Evolutionary conservation across 768 basidiomycete genomes (phyloP), one percentile per base, ranked within the genome.

Genomic region (Xerocomus potaroensis): DNA sequence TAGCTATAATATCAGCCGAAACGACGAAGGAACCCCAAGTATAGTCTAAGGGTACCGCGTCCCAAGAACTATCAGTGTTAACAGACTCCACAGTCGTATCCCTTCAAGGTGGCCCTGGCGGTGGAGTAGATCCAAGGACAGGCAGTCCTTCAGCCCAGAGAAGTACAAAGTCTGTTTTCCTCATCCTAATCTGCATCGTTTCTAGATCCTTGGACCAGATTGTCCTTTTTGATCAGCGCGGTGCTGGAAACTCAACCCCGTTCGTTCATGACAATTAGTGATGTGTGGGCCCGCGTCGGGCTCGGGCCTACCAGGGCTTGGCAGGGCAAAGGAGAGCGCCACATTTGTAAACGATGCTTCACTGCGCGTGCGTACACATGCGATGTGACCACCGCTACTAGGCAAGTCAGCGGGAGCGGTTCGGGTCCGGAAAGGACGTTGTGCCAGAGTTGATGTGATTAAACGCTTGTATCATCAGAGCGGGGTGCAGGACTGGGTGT

Each of bases 161-260:
- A 87, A 89, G 60, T 95, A 93, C 73, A 89, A 87, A 72, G 88
- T 82, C 36, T 33, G 55, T n/a, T n/a, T n/a, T n/a, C n/a, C n/a
- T n/a, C n/a, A 53, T 23, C 31, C 10, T 45, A 8, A 29, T 22
- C 23, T 32, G 6, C 19, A 16, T 33, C 32, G 41, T 49, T 14
- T 3, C 51, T 47, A 19, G 51, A 21, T 33, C 21, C 10, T 35
- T 31, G 43, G 12, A 24, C 32, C 45, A 90, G 86, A 89, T 94
- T 57, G 67, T 95, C 50, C 75, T 95, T 19, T 81, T 92, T 55
- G 93, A 96, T 67, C 94, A 97, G 66, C 76, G 94, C 50, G 94
- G 94, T 15, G 65, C 87, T 14, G 94, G 94, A 16, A 85, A 89
- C 57, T 91, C 88, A 15, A 88, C 76, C 0, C 93, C 93, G 81